Base-by-base conservation (phyloP, 2,329 filamentous ascomycete genomes). In the Pseudogymnoascus sp. region DNA sequence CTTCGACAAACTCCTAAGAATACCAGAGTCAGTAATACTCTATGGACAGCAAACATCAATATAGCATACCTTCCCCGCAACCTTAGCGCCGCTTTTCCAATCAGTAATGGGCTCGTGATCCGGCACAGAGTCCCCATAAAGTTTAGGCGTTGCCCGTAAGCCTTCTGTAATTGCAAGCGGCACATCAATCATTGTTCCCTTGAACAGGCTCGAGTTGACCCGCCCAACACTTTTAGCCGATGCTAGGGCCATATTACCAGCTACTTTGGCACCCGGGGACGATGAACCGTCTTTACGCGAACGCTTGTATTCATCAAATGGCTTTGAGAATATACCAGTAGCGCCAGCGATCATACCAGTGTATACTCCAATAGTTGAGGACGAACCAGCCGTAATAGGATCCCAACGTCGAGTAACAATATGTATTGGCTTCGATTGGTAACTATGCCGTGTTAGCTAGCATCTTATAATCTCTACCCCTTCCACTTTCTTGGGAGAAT, bases 31-130 rank as follows among this genome's bases (percentile, higher is more conserved):
- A 51, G 45, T 14, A 28, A 25, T 23, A 4, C 3, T 16, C 11
- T 11, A 16, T 28, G 1, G 6, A n/a, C 23, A 16, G 7, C 23
- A n/a, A 51, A 6, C 23, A 28, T 1, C 14, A 16, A 51, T 28
- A 10, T 7, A 28, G 7, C 45, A 51, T 28, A 62, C 82, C 72
- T 89, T 91, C 1, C 88, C 85, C 2, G 91, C 92, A 60, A 90
- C 86, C 65, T 81, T 85, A 34, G 96, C 75, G 0, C 92, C 92
- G 65, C 86, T 90, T 63, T 85, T 82, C 64, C 96, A 78, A 60
- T 86, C 88, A 0, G 89, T 92, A 4, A 96, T 88, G 68, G 89
- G 90, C 90, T 89, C 41, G 95, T 77, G 0, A 88, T 89, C 61
- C 95, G 77, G 54, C 88, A 90, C 67, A 96, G 88, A 73, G 93